phyloP scores from a whole-genome alignment of 73 alveolate species.

The Symbiodinium natans region DNA sequence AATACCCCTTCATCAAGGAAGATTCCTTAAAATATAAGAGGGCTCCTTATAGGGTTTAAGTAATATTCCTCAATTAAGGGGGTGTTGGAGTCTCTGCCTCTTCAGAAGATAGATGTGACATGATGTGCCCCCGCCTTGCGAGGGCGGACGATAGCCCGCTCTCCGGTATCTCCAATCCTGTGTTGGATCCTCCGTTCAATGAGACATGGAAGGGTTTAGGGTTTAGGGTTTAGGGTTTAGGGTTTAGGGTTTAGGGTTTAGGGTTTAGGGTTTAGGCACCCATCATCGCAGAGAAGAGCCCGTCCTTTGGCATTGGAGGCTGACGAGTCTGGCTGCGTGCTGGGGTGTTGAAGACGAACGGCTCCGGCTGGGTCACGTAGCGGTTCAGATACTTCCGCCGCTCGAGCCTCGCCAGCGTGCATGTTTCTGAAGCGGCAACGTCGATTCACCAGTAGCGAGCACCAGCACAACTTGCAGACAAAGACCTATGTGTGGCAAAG shows the following conservation, averaged over 20 bases:
- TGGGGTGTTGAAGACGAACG: conserved; percentile 67
- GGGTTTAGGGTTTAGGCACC: too few relatives aligned
- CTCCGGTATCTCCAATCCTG: conserved; percentile 24
- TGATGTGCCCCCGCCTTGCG: background rate
- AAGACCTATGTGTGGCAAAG: background rate
- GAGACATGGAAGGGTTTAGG: too few relatives aligned
- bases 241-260: too few relatives aligned
- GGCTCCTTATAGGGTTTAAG: too few relatives aligned
- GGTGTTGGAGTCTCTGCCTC: too few relatives aligned
- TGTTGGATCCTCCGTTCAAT: background rate
- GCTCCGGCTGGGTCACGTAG: conserved; percentile 85
- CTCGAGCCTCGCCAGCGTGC: conserved; percentile 28
- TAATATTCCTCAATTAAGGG: too few relatives aligned
- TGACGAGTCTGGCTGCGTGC: conserved; percentile 61
- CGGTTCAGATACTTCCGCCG: conserved; percentile 81
- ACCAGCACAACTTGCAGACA: background rate
- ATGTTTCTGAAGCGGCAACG: too few relatives aligned
- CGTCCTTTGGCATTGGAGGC: conserved; percentile 68
- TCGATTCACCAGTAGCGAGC: background rate
- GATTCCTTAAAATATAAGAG: too few relatives aligned
- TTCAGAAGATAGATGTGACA: too few relatives aligned
- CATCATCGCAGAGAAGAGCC: background rate
- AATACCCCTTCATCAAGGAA: too few relatives aligned
- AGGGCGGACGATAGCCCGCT: background rate
- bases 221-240: too few relatives aligned